These are phyloP conservation scores for Ceratobasidium sp. DNA, from an alignment of 1,284 basidiomycete genomes.

Conservation along the genomic window DNA sequence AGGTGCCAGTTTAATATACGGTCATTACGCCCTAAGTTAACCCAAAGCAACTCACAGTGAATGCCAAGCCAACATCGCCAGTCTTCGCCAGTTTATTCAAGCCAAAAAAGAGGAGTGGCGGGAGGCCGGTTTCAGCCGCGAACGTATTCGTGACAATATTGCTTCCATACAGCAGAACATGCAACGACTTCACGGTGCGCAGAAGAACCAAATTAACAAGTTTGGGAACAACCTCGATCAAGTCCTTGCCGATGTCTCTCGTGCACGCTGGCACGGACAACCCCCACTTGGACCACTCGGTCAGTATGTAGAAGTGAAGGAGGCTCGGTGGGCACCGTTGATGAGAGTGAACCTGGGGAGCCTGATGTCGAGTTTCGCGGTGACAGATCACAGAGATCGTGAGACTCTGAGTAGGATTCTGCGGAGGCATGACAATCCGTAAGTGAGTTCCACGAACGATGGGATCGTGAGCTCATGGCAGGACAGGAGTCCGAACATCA, in stretches of 20 bases:
- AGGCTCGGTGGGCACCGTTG: slow-evolving; percentile 76
- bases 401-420: slow-evolving; percentile 73
- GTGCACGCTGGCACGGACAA: slow-evolving; percentile 73
- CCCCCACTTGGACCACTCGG: slow-evolving; percentile 91
- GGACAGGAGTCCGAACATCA: slow-evolving; percentile 64
- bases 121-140: slow-evolving; percentile 70
- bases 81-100: background rate
- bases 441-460: slow-evolving; percentile 65
- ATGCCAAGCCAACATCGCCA: slow-evolving; percentile 14
- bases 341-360: slow-evolving; percentile 75
- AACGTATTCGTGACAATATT: slow-evolving; percentile 58
- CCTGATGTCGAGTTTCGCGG: slow-evolving; percentile 79
- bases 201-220: slow-evolving; percentile 48
- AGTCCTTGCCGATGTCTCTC: slow-evolving; percentile 62
- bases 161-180: background rate
- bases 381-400: slow-evolving; percentile 81
- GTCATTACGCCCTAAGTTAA: background rate
- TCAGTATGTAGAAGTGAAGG: slow-evolving; percentile 79
- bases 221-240: slow-evolving; percentile 71
- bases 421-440: slow-evolving; percentile 57
- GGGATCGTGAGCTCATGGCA: slow-evolving; percentile 22
- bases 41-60: background rate
- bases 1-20: background rate
- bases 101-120: slow-evolving; percentile 53
- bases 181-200: slow-evolving; percentile 38